Conservation (phyloP, 768 basidiomycete genomes). For the Suillus hirtellus region DNA sequence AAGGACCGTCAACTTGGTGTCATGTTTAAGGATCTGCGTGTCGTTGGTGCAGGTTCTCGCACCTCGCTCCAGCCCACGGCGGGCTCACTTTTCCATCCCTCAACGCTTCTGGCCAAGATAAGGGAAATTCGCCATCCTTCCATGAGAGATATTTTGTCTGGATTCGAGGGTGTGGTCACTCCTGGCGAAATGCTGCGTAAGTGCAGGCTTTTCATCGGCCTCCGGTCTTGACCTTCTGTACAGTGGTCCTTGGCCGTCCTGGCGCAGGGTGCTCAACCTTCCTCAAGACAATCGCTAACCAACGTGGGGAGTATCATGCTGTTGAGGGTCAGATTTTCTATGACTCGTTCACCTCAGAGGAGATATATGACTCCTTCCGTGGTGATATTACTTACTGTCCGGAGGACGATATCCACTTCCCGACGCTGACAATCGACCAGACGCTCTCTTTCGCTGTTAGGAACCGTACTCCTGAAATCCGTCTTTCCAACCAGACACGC, state of each 20-base stretch:
- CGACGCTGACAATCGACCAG: conserved; percentile 77
- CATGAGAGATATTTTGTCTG: conserved; percentile 51
- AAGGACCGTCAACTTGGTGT: conserved; percentile 60
- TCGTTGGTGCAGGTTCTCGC: conserved; percentile 58
- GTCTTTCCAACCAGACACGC: conserved; percentile 45
- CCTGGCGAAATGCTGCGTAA: conserved; percentile 73
- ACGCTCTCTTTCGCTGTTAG: conserved; percentile 71
- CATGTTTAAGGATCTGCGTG: conserved; percentile 57
- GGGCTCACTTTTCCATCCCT: conserved; percentile 60
- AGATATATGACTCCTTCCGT: conserved; percentile 64
- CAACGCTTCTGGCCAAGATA: conserved; percentile 44
- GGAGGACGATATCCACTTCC: conserved; percentile 86
- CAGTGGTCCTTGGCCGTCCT: conserved; percentile 84
- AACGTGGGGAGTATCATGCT: conserved; percentile 62
- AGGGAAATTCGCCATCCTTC: conserved; percentile 58
- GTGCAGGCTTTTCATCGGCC: conserved; percentile 27
- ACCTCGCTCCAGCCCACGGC: conserved; percentile 59
- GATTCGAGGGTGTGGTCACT: conserved; percentile 55
- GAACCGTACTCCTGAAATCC: conserved; percentile 63
- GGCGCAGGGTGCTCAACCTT: conserved; percentile 85
- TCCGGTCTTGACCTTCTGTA: neutral
- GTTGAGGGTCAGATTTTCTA: conserved; percentile 75
- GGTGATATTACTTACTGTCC: conserved; percentile 83
- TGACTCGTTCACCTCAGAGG: conserved; percentile 66
- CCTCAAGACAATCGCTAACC: conserved; percentile 82